A percentile compares a stretch with the other conserved stretches of the same genome.
phyloP scores from a whole-genome alignment of 768 basidiomycete species.

The Cystofilobasidium macerans region DNA sequence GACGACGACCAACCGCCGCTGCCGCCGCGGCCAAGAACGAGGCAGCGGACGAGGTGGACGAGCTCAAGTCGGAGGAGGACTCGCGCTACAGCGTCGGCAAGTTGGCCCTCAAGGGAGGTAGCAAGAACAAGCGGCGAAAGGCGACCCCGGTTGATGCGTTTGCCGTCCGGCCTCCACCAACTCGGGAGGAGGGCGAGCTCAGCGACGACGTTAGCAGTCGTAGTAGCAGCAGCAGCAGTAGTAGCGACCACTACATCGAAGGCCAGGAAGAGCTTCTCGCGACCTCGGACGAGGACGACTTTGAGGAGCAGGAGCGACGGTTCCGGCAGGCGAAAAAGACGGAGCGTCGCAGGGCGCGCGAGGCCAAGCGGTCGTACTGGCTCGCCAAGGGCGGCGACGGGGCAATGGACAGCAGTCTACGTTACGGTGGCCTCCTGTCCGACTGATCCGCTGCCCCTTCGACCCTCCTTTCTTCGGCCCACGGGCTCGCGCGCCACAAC shows the following conservation, averaged over 20 bases:
- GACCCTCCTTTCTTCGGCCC: too few relatives aligned
- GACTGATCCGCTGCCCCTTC: background rate
- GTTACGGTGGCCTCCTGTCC: background rate
- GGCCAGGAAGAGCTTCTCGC: constrained; percentile 21
- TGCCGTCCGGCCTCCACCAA: background rate
- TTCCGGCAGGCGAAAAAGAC: constrained; percentile 5
- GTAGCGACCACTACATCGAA: constrained; percentile 4
- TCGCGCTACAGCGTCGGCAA: constrained; percentile 17
- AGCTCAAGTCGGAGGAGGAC: background rate
- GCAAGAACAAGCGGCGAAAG: constrained; percentile 10
- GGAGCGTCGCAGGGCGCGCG: constrained; percentile 16
- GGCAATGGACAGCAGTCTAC: background rate
- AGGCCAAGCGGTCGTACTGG: constrained; percentile 22
- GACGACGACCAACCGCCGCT: constrained; percentile 7
- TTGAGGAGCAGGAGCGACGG: constrained; percentile 13
- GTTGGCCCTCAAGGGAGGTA: background rate
- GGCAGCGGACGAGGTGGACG: too few relatives aligned
- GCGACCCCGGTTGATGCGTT: constrained; percentile 4
- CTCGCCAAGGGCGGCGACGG: constrained; percentile 6
- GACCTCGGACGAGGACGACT: background rate
- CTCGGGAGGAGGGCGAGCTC: constrained; percentile 17
- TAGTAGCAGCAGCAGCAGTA: background rate
- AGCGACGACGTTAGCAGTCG: background rate
- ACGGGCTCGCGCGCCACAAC: too few relatives aligned
- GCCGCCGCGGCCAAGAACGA: background rate